Evolutionary conservation across 164 flowering plant genomes (phyloP).

Genomic region (Taxillus chinensis): DNA sequence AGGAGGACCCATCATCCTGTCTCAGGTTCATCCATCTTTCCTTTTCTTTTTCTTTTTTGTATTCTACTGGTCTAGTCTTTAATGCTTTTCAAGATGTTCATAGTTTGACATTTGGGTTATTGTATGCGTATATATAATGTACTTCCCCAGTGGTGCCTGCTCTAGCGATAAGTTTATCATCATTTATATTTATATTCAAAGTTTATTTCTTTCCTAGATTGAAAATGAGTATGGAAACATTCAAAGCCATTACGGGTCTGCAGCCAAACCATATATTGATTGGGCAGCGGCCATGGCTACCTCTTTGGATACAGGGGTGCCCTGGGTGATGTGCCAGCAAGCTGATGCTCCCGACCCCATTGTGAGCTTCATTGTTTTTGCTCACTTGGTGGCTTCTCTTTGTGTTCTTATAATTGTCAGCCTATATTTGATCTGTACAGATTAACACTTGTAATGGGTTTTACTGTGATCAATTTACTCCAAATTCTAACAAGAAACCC

Average conservation of each 20-base stretch:
- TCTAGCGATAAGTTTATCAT: no score
- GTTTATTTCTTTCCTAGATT: slow-evolving; percentile 23
- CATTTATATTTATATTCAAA: no score
- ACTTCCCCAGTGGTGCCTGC: no score
- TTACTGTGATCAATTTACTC: slow-evolving; percentile 48
- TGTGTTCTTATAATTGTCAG: no score
- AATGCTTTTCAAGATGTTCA: no score
- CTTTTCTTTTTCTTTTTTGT: no score
- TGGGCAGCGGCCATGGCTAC: slow-evolving; percentile 67
- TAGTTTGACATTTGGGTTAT: no score
- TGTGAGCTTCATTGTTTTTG: slow-evolving; percentile 18
- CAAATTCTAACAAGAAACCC: slow-evolving; percentile 42
- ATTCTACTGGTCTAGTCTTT: no score
- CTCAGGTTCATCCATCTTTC: slow-evolving; percentile 50
- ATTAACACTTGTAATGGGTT: slow-evolving; percentile 65
- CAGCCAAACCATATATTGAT: slow-evolving; percentile 36
- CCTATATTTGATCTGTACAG: slow-evolving; percentile 21
- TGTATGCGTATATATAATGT: no score
- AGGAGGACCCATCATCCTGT: slow-evolving; percentile 96
- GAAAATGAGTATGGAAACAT: slow-evolving; percentile 65
- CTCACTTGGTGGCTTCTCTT: neutral
- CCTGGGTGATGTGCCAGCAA: slow-evolving; percentile 70
- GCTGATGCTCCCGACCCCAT: slow-evolving; percentile 62
- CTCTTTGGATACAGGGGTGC: slow-evolving; percentile 39
- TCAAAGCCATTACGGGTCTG: slow-evolving; percentile 43